Conservation (phyloP, 1,284 basidiomycete genomes). For the Dichomitus squalens region DNA sequence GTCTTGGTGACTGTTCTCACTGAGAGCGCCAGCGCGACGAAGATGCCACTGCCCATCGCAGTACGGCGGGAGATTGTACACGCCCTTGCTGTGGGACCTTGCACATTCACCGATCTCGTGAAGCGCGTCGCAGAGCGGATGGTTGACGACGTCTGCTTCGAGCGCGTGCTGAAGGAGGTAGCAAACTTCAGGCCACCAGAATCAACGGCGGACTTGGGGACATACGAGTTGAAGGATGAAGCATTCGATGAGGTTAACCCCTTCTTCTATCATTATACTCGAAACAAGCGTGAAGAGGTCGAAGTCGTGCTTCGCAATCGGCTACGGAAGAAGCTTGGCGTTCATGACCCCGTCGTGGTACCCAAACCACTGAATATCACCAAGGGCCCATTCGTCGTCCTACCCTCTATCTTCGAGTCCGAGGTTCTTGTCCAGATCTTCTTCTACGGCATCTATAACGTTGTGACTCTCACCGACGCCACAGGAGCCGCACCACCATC, state of each 20-base stretch:
- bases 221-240: slow-evolving; percentile 88
- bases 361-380: slow-evolving; percentile 71
- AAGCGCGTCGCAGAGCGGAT: slow-evolving; percentile 91
- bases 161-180: slow-evolving; percentile 79
- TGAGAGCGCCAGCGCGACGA: slow-evolving; percentile 79
- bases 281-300: slow-evolving; percentile 95
- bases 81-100: slow-evolving; percentile 85
- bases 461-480: slow-evolving; percentile 61
- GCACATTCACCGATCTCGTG: slow-evolving; percentile 90
- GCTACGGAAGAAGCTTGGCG: slow-evolving; percentile 66
- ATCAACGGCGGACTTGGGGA: slow-evolving; percentile 76
- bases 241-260: slow-evolving; percentile 89
- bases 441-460: slow-evolving; percentile 76
- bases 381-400: slow-evolving; percentile 65
- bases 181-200: slow-evolving; percentile 86
- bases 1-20: slow-evolving; percentile 87
- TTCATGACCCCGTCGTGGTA: slow-evolving; percentile 71
- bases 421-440: slow-evolving; percentile 75
- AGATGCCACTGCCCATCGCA: slow-evolving; percentile 66
- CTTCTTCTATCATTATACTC: slow-evolving; percentile 95
- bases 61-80: slow-evolving; percentile 91
- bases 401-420: slow-evolving; percentile 65
- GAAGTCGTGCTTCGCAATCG: slow-evolving; percentile 77
- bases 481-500: slow-evolving; percentile 64
- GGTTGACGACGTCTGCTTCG: slow-evolving; percentile 85